phyloP scores from a whole-genome alignment of 768 basidiomycete genomes.

The Boletus rubroflammeus region DNA sequence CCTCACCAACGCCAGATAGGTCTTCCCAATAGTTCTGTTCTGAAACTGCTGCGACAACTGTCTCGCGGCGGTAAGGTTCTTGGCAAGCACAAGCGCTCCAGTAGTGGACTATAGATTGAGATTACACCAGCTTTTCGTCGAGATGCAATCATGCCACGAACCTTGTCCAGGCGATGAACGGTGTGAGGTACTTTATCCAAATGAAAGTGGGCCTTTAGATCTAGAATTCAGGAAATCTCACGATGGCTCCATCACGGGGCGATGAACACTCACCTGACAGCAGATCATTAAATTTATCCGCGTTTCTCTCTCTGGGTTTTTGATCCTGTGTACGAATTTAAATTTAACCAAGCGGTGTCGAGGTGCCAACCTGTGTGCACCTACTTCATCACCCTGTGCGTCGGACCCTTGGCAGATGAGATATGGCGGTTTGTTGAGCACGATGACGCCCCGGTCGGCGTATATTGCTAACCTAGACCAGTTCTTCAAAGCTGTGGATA shows the following conservation, averaged over 20 bases:
- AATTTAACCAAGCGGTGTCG: not conserved
- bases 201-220: conserved; percentile 30
- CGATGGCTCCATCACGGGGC: conserved; percentile 1
- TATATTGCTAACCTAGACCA: conserved; percentile 42
- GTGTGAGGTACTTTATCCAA: conserved; percentile 40
- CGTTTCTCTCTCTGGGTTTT: conserved; percentile 22
- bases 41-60: conserved; percentile 56
- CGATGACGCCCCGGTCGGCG: conserved; percentile 49
- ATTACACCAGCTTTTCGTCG: not conserved
- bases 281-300: conserved; percentile 36
- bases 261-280: conserved; percentile 31
- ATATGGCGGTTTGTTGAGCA: conserved; percentile 59
- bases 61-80: conserved; percentile 39
- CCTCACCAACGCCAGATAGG: conserved; percentile 62
- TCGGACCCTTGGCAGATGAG: conserved; percentile 49
- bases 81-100: conserved; percentile 56
- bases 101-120: conserved; percentile 49
- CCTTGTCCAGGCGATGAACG: conserved; percentile 70
- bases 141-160: conserved; percentile 17
- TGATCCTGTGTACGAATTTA: conserved; percentile 10
- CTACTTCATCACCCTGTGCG: conserved; percentile 19
- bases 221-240: conserved; percentile 12
- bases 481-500: conserved; percentile 17
- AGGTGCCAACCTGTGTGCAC: conserved; percentile 7
- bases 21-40: conserved; percentile 46